Percentiles rank a stretch among this genome's conserved stretches.
These are phyloP conservation scores for Lactarius hatsudake DNA, from an alignment of 768 basidiomycete species.

Conservation along the genomic window DNA sequence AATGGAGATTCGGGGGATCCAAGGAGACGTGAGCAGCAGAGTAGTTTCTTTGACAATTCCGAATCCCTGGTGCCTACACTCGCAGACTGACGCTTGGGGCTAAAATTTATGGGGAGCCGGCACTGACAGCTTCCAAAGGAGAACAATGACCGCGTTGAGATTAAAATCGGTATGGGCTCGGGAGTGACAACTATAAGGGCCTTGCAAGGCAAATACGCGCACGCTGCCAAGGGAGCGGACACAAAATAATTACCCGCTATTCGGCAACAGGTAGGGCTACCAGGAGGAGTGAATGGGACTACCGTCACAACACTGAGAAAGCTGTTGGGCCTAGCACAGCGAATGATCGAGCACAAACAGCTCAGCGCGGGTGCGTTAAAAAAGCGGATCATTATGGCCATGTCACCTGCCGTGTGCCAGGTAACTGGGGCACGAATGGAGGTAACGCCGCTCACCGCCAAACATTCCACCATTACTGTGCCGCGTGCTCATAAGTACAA, in stretches of 20 bases:
- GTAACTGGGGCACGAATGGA: neutral
- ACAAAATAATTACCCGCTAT: neutral
- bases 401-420: neutral
- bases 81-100: neutral
- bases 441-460: neutral
- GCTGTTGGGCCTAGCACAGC: neutral
- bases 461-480: neutral
- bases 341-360: neutral
- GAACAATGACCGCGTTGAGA: neutral
- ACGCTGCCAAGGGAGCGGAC: neutral
- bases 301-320: neutral
- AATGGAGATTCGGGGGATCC: constrained; percentile 9
- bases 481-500: neutral
- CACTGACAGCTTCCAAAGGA: neutral
- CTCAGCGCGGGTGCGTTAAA: neutral
- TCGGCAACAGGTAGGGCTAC: too few relatives aligned
- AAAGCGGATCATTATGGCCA: neutral
- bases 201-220: neutral
- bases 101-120: neutral
- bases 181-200: neutral
- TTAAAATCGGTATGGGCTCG: neutral
- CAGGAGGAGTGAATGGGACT: neutral
- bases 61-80: neutral
- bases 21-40: neutral
- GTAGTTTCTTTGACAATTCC: neutral